phyloP scores from a whole-genome alignment of 345 rosid species.

The Turnera subulata region DNA sequence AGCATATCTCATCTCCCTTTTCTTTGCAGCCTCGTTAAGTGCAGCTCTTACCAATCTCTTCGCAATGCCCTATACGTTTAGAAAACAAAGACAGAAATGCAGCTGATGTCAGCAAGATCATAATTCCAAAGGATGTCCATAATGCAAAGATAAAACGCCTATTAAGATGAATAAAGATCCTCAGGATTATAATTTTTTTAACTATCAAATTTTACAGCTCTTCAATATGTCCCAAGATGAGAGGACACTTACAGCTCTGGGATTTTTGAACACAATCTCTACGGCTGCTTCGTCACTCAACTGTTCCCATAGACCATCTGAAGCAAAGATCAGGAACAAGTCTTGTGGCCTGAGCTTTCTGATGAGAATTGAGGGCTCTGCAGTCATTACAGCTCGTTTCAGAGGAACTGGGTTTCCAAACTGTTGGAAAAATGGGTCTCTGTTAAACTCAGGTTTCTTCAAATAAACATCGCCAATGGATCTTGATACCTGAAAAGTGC shows the following conservation, averaged over 20 bases:
- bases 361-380: conserved; percentile 78
- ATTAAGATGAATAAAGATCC: too few relatives aligned
- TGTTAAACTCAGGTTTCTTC: conserved; percentile 84
- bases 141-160: too few relatives aligned
- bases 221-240: too few relatives aligned
- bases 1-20: conserved; percentile 30
- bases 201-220: too few relatives aligned
- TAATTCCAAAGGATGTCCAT: background rate
- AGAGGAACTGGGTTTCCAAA: conserved; percentile 70
- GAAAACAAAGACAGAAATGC: background rate
- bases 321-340: conserved; percentile 87
- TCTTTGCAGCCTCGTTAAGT: conserved; percentile 27
- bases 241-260: conserved; percentile 76
- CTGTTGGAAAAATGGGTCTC: conserved; percentile 75
- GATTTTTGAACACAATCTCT: conserved; percentile 75
- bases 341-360: conserved; percentile 74
- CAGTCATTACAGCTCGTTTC: conserved; percentile 78
- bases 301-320: conserved; percentile 99
- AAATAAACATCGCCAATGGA: conserved; percentile 93
- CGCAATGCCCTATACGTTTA: conserved; percentile 26
- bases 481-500: conserved; percentile 82
- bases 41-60: conserved; percentile 35
- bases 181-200: background rate
- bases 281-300: conserved; percentile 83
- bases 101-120: background rate